These are phyloP conservation scores for Cadophora malorum DNA, from an alignment of 2,329 filamentous ascomycete species.

Conservation along the genomic window DNA sequence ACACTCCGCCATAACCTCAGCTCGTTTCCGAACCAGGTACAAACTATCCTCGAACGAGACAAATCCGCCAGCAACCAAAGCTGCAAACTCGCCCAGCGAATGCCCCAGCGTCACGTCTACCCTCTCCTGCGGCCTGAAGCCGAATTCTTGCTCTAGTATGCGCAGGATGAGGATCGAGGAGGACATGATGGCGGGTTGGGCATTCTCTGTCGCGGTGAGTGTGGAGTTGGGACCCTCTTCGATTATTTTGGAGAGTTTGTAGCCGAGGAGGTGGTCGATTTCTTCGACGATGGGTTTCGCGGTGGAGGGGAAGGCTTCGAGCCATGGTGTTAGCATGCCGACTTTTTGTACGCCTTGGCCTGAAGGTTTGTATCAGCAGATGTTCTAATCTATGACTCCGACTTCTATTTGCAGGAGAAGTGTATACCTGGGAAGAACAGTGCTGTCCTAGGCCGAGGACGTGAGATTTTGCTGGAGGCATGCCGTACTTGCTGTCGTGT, in stretches of 20 bases:
- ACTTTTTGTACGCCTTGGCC: constrained; percentile 90
- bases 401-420: constrained; percentile 4
- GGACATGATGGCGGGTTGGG: constrained; percentile 96
- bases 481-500: constrained; percentile 32
- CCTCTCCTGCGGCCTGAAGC: constrained; percentile 71
- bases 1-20: constrained; percentile 82
- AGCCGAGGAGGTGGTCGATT: constrained; percentile 79
- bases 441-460: constrained; percentile 44
- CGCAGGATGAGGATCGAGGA: constrained; percentile 89
- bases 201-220: constrained; percentile 83
- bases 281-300: constrained; percentile 80
- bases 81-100: constrained; percentile 91
- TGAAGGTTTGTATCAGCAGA: constrained; percentile 46
- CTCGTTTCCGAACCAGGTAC: constrained; percentile 76
- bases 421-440: constrained; percentile 48
- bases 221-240: constrained; percentile 77
- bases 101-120: constrained; percentile 88
- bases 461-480: constrained; percentile 34
- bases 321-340: constrained; percentile 86
- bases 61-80: constrained; percentile 84
- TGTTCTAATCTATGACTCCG: neutral
- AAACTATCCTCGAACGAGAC: constrained; percentile 80
- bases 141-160: constrained; percentile 84
- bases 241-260: constrained; percentile 79
- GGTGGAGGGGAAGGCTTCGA: constrained; percentile 82